Evolutionary conservation across 2,329 filamentous ascomycete species (phyloP).

Genomic region (Periconia macrospinosa): DNA sequence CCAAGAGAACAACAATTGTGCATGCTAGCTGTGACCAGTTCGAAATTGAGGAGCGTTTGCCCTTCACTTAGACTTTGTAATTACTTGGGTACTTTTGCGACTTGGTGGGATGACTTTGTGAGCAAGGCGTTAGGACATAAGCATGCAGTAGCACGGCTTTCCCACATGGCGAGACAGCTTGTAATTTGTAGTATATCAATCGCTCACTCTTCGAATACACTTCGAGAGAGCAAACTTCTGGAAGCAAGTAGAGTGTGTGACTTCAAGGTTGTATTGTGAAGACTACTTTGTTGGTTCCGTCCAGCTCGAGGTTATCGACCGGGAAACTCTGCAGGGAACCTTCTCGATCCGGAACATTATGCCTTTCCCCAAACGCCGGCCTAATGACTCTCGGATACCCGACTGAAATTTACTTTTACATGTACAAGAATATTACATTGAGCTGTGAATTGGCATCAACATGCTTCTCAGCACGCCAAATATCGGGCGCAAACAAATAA

Average conservation of each 20-base stretch:
- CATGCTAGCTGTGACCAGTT: slow-evolving; percentile 28
- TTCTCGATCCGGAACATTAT: slow-evolving; percentile 9
- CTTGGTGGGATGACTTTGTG: slow-evolving; percentile 30
- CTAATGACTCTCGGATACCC: slow-evolving; percentile 13
- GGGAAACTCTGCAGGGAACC: slow-evolving; percentile 22
- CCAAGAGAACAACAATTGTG: slow-evolving; percentile 58
- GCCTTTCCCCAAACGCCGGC: slow-evolving; percentile 31
- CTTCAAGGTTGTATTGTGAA: slow-evolving; percentile 6
- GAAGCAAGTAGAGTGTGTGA: background rate
- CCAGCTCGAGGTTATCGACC: slow-evolving; percentile 17
- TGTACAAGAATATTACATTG: slow-evolving; percentile 41
- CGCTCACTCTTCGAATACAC: slow-evolving; percentile 9
- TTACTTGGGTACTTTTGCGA: slow-evolving; percentile 33
- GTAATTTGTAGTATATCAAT: slow-evolving; percentile 41
- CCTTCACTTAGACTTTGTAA: slow-evolving; percentile 36
- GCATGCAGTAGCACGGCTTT: slow-evolving; percentile 12
- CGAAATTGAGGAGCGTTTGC: slow-evolving; percentile 8
- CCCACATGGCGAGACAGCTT: slow-evolving; percentile 11
- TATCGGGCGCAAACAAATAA: background rate
- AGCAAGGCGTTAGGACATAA: slow-evolving; percentile 44
- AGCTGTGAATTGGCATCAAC: slow-evolving; percentile 22
- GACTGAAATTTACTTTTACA: slow-evolving; percentile 30
- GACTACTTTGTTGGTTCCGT: background rate
- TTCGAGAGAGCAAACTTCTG: background rate
- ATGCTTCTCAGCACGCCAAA: background rate